Conservation (phyloP, 2,329 filamentous ascomycete species). For the Cephalotrichum gorgonifer region DNA sequence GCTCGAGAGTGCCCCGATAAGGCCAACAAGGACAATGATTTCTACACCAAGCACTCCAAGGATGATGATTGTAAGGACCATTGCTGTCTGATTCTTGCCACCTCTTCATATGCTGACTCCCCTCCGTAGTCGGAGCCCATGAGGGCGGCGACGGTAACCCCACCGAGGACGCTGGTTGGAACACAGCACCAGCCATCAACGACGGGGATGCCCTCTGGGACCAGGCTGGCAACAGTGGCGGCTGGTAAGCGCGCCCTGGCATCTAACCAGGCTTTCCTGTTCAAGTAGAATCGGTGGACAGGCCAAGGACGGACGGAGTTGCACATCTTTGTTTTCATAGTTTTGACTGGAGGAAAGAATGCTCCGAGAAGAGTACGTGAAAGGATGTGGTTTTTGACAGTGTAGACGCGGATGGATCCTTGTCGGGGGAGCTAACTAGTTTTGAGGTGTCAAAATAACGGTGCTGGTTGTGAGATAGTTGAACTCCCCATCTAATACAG, state of each 20-base stretch:
- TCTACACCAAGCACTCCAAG: background rate
- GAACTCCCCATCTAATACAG: background rate
- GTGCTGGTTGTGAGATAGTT: background rate
- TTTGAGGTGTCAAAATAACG: background rate
- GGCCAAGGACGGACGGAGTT: background rate
- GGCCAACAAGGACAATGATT: conserved; percentile 16
- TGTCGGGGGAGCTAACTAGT: background rate
- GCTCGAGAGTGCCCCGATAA: conserved; percentile 38
- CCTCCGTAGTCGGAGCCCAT: background rate
- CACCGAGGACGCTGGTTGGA: background rate
- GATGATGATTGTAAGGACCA: background rate
- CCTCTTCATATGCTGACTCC: background rate
- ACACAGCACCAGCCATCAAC: background rate
- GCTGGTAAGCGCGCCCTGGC: conserved; percentile 6
- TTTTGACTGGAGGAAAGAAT: background rate
- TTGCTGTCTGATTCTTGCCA: background rate
- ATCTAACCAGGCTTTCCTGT: background rate
- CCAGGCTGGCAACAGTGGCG: conserved; percentile 7
- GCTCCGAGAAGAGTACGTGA: too few relatives aligned
- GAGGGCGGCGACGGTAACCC: background rate
- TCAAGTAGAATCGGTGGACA: background rate
- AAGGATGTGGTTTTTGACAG: background rate
- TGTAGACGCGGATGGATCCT: background rate
- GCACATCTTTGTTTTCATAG: background rate
- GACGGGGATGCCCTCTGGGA: background rate